These are phyloP conservation scores for Pleurotus giganteus DNA, from an alignment of 768 basidiomycete species.

Conservation along the genomic window DNA sequence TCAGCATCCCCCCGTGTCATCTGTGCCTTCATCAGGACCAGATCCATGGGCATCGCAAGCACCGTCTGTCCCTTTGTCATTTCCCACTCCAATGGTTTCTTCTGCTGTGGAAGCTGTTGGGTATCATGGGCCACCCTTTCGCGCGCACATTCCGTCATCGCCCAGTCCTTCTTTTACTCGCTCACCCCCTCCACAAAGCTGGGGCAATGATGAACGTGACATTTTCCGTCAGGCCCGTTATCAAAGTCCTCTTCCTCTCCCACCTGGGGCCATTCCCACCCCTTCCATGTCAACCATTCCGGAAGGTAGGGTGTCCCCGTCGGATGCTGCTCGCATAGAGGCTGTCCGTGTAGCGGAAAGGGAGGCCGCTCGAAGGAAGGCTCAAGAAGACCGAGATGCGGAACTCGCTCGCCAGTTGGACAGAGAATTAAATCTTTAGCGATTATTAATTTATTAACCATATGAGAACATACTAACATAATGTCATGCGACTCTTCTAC, in stretches of 20 bases:
- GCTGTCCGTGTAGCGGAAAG: slow-evolving; percentile 36
- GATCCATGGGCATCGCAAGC: slow-evolving; percentile 1
- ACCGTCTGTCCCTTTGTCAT: slow-evolving; percentile 3
- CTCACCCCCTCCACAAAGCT: slow-evolving; percentile 1
- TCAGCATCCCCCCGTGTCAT: neutral
- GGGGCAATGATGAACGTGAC: slow-evolving; percentile 31
- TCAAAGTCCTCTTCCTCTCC: slow-evolving; percentile 53
- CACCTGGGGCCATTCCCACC: slow-evolving; percentile 29
- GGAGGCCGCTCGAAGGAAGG: slow-evolving; percentile 32
- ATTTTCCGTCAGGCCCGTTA: slow-evolving; percentile 47
- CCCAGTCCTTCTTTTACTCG: slow-evolving; percentile 16
- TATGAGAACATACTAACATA: slow-evolving; percentile 25
- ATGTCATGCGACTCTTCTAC: slow-evolving; percentile 25
- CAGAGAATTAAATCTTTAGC: slow-evolving; percentile 45
- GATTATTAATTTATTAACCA: neutral
- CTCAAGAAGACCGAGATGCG: slow-evolving; percentile 41
- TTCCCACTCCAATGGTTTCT: slow-evolving; percentile 11
- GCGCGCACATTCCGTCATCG: slow-evolving; percentile 1
- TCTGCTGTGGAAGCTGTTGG: slow-evolving; percentile 10
- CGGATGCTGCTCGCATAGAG: slow-evolving; percentile 31
- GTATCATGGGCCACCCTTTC: slow-evolving; percentile 6
- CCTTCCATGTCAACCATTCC: slow-evolving; percentile 14
- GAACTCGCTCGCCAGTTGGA: slow-evolving; percentile 55
- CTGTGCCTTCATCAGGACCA: slow-evolving; percentile 2
- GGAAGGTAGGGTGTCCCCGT: slow-evolving; percentile 24